These are phyloP conservation scores for Isatis tinctoria DNA, from an alignment of 345 rosid genomes.

Conservation along the genomic window DNA sequence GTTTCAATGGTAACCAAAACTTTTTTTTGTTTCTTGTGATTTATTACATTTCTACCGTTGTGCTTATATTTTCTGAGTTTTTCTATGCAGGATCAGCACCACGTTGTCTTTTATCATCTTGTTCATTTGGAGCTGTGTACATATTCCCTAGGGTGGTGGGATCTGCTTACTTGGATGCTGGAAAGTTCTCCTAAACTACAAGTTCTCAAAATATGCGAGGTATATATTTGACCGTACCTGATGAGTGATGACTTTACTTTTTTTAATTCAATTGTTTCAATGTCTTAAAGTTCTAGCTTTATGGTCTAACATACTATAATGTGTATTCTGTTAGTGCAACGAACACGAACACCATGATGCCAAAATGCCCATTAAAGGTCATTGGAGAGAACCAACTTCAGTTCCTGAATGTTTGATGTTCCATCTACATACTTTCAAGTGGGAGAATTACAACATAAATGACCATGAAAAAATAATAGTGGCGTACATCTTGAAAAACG, in stretches of 20 bases:
- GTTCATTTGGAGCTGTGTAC: neutral
- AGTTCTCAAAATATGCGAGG: neutral
- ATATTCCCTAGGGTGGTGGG: neutral
- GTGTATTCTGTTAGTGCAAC: neutral
- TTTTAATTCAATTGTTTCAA: neutral
- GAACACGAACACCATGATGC: rapidly evolving
- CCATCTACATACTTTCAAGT: neutral
- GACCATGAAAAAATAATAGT: neutral
- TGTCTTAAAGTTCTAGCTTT: neutral
- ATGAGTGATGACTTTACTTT: too few relatives aligned
- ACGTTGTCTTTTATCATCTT: neutral
- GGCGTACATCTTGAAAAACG: neutral
- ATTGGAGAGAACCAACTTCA: neutral
- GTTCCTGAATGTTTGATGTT: neutral
- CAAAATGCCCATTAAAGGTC: too few relatives aligned
- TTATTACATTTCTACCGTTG: neutral
- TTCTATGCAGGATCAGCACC: neutral
- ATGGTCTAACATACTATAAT: neutral
- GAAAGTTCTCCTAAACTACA: neutral
- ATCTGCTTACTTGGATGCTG: neutral
- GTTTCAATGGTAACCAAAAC: neutral
- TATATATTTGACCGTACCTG: neutral
- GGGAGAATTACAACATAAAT: neutral
- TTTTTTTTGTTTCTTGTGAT: neutral
- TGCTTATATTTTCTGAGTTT: neutral